Evolutionary conservation across 305 asterid species (phyloP).

Genomic region (Lippia alba): DNA sequence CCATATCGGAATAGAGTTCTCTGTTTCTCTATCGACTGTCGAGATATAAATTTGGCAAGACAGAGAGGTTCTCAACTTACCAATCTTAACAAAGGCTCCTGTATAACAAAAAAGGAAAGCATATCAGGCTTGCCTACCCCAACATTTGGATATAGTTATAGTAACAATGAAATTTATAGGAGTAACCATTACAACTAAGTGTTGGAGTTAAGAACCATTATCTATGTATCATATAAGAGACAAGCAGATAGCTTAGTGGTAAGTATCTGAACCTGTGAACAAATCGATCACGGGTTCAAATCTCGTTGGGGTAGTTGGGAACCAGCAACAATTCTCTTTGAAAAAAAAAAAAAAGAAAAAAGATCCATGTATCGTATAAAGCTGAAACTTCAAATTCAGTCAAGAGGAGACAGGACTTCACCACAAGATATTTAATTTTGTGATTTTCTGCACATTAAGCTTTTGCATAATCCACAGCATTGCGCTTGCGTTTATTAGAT

Average conservation of each 20-base stretch:
- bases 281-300: no score
- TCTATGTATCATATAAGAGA: background rate
- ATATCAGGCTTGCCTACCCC: slow-evolving; percentile 39
- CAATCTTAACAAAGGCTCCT: slow-evolving; percentile 50
- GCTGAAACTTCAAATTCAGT: slow-evolving; percentile 14
- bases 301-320: background rate
- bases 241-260: no score
- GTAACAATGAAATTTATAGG: no score
- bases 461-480: slow-evolving; percentile 46
- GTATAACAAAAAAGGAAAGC: slow-evolving; percentile 42
- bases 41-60: slow-evolving; percentile 37
- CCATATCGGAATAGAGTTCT: slow-evolving; percentile 31
- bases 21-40: slow-evolving; percentile 19
- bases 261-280: no score
- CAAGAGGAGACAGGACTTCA: slow-evolving; percentile 37
- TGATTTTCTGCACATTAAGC: slow-evolving; percentile 35
- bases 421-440: slow-evolving; percentile 36
- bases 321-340: no score
- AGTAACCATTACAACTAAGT: no score
- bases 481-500: slow-evolving; percentile 88
- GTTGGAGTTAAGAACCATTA: background rate
- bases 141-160: no score
- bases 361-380: no score
- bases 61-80: slow-evolving; percentile 41
- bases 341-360: no score